Base-by-base conservation (phyloP, 1,139 yeast genomes). In the Hyphopichia khmerensis region DNA sequence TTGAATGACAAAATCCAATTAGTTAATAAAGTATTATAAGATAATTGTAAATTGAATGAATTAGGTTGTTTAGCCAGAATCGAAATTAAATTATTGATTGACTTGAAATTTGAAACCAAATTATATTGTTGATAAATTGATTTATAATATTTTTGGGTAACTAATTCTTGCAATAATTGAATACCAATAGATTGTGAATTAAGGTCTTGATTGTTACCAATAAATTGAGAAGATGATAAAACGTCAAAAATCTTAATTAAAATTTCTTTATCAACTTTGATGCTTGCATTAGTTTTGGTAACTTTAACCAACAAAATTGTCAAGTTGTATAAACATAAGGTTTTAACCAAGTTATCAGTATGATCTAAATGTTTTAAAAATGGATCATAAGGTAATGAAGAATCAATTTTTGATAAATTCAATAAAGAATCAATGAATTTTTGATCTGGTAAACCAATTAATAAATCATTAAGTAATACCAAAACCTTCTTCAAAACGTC, bases 1-100 rank as follows among this genome's bases (percentile, higher is more conserved):
- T 80, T 86, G 65, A 91, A 93, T 2, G 96, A 82, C 49, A 90
- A 72, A 37, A 90, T 74, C 99, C 99, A 93, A 40, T 88, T 71
- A 23, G 84, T 76, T 57, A 93, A 75, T 50, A 93, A 75, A 2
- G 85, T 75, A 58, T 87, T 80, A 67, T 93, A 93, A 59, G 87
- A 90, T 52, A 89, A 77, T 69, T 95, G 99, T 48, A 93, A 79
- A 44, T 84, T 85, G 30, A 83, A 73, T 38, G 77, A 72, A 46
- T 82, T 73, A 39, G 80, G 67, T 39, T 58, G 64, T 39, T 58
- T 65, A 21, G 74, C 66, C 59, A 65, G 65, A 23, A 51, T 50
- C 17, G 60, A 50, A 40, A 69, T 59, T 47, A 68, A 54, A 45
- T 64, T 57, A 50, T 68, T 59, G 55, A 90, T 64, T 2, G 80